Percentiles rank a stretch among this genome's conserved stretches.
These are phyloP conservation scores for Crithidia bombi DNA, from an alignment of 208 protist genomes.

Conservation along the genomic window DNA sequence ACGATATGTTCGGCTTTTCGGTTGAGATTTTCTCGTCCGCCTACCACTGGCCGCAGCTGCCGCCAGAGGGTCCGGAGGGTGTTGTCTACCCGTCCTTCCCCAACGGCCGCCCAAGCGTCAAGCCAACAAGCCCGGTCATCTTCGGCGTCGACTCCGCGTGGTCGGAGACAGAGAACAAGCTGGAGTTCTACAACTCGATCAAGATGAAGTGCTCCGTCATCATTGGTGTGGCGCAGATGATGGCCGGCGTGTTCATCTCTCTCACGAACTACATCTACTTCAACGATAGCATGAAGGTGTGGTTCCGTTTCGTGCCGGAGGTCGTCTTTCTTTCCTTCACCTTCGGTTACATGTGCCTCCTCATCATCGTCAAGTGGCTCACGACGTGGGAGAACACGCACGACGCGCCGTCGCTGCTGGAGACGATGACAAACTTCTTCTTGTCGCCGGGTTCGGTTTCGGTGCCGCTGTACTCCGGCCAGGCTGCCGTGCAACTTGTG, in stretches of 20 bases:
- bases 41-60: constrained; percentile 89
- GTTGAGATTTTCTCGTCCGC: constrained; percentile 85
- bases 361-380: constrained; percentile 98
- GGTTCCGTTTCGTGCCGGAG: constrained; percentile 96
- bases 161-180: constrained; percentile 95
- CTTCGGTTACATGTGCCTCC: constrained; percentile 97
- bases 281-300: constrained; percentile 81
- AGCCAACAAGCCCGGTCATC: constrained; percentile 52
- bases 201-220: constrained; percentile 99
- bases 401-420: constrained; percentile 83
- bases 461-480: constrained; percentile 76
- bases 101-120: constrained; percentile 47
- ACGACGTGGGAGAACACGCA: constrained; percentile 88
- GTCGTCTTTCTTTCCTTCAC: constrained; percentile 94
- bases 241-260: constrained; percentile 94
- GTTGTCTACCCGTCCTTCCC: constrained; percentile 42
- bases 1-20: constrained; percentile 94
- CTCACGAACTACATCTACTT: constrained; percentile 93
- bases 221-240: constrained; percentile 97
- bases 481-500: constrained; percentile 83
- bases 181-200: constrained; percentile 98
- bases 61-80: constrained; percentile 27
- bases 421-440: constrained; percentile 95
- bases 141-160: constrained; percentile 91
- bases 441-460: constrained; percentile 82